Percentiles rank a stretch among this genome's conserved stretches.
These are phyloP conservation scores for Argentina anserina DNA, from an alignment of 306 rosid genomes.

Conservation along the genomic window DNA sequence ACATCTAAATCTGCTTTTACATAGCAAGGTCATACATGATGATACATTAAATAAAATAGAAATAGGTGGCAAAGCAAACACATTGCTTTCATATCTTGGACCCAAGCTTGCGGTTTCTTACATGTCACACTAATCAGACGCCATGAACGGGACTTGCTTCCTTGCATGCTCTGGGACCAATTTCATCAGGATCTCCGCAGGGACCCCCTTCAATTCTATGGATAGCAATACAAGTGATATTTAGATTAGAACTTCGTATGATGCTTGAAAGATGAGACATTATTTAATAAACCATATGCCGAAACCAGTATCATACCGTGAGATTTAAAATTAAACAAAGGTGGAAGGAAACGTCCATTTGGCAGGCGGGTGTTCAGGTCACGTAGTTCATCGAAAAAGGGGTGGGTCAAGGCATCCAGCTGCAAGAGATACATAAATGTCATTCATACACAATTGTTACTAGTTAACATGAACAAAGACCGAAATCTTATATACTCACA, in stretches of 20 bases:
- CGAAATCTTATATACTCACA: constrained; percentile 43
- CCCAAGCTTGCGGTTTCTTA: constrained; percentile 38
- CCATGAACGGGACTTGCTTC: constrained; percentile 88
- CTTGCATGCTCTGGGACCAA: constrained; percentile 91
- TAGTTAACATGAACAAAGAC: background rate
- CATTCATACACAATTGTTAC: background rate
- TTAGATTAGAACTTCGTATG: constrained; percentile 3
- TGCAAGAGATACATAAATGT: constrained; percentile 27
- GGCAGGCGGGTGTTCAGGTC: constrained; percentile 80
- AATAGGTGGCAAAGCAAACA: constrained; percentile 30
- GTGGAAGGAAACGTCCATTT: constrained; percentile 93
- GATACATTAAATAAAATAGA: constrained; percentile 13
- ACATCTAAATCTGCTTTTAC: constrained; percentile 59
- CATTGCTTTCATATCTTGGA: constrained; percentile 32
- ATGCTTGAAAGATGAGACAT: background rate
- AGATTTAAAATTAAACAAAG: constrained; percentile 82
- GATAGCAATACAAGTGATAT: constrained; percentile 12
- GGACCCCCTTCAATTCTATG: constrained; percentile 82
- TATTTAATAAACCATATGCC: background rate
- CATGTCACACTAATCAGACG: constrained; percentile 50
- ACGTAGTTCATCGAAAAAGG: constrained; percentile 94
- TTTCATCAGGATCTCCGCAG: constrained; percentile 67
- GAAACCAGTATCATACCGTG: constrained; percentile 55
- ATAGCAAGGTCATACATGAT: constrained; percentile 40
- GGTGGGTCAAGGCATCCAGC: constrained; percentile 91